phyloP scores from a whole-genome alignment of 768 basidiomycete species.

The Crucibulum laeve region DNA sequence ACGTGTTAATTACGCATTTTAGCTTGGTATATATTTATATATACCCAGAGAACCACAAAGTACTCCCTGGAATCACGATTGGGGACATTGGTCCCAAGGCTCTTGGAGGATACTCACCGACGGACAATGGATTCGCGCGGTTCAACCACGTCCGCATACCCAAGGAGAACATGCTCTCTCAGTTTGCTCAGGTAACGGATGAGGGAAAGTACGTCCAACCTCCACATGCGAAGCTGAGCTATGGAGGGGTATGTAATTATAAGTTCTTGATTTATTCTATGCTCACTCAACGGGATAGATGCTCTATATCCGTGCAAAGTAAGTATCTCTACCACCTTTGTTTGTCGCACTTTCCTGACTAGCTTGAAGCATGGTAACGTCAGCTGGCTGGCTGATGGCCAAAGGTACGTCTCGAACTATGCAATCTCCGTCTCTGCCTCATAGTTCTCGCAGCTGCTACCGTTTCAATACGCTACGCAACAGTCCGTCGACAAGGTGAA shows the following conservation, averaged over 20 bases:
- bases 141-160: constrained; percentile 67
- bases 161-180: constrained; percentile 68
- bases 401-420: constrained; percentile 51
- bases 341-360: background rate
- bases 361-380: constrained; percentile 52
- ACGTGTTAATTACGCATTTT: constrained; percentile 7
- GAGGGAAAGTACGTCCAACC: constrained; percentile 63
- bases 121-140: constrained; percentile 67
- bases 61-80: constrained; percentile 55
- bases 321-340: constrained; percentile 10
- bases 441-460: constrained; percentile 38
- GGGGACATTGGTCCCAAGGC: constrained; percentile 76
- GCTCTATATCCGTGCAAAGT: constrained; percentile 70
- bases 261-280: background rate
- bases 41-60: constrained; percentile 50
- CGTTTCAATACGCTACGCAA: constrained; percentile 67
- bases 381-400: constrained; percentile 59
- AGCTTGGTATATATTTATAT: background rate
- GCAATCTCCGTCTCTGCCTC: background rate
- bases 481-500: constrained; percentile 67
- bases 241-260: constrained; percentile 56
- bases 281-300: constrained; percentile 36
- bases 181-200: constrained; percentile 65
- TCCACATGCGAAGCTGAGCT: constrained; percentile 70
- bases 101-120: constrained; percentile 38